Conservation (phyloP, 345 rosid genomes). For the Eucalyptus shirleyi region DNA sequence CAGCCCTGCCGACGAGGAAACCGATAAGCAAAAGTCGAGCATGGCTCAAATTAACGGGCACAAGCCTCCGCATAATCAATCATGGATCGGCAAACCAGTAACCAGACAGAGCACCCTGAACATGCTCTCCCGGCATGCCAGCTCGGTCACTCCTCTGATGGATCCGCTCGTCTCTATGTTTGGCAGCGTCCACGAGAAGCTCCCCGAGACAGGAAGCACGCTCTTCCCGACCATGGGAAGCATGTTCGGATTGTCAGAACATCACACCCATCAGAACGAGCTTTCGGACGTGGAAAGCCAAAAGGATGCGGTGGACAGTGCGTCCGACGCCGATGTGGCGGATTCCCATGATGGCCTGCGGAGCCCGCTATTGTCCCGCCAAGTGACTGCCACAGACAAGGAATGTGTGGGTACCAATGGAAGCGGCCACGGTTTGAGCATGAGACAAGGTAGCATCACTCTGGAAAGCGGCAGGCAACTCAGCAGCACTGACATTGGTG, state of each 20-base stretch:
- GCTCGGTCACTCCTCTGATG: constrained; percentile 13
- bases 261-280: not conserved
- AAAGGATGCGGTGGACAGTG: not conserved
- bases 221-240: constrained; percentile 14
- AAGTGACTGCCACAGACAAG: not conserved
- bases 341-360: constrained; percentile 8
- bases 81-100: constrained; percentile 20
- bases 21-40: not conserved
- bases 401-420: not conserved
- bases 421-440: not conserved
- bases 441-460: constrained; percentile 2
- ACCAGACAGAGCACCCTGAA: constrained; percentile 5
- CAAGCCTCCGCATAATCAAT: constrained; percentile 6
- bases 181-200: constrained; percentile 28
- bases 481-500: constrained; percentile 17
- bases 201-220: constrained; percentile 13
- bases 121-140: constrained; percentile 18
- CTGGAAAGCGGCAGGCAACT: not conserved
- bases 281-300: constrained; percentile 13
- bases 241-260: constrained; percentile 6
- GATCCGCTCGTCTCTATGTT: constrained; percentile 34
- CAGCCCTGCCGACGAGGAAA: constrained; percentile 5
- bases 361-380: constrained; percentile 16
- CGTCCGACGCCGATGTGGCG: not conserved
- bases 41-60: not conserved